phyloP scores from a whole-genome alignment of 768 basidiomycete species.

The Pulveroboletus sp. region DNA sequence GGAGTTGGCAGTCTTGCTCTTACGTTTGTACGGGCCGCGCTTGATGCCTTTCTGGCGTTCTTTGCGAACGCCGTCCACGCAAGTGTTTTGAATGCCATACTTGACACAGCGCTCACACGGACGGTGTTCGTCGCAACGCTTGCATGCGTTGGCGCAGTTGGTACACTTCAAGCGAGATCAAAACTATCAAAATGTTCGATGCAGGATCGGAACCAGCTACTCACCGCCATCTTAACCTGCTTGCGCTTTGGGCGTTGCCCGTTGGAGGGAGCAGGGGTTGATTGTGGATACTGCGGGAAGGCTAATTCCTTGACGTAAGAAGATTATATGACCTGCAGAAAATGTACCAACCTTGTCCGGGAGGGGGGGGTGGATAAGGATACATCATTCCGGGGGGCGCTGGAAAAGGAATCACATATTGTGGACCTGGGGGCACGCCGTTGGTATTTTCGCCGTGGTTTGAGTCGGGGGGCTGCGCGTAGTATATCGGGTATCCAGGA shows the following conservation, averaged over 20 bases:
- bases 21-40: constrained; percentile 56
- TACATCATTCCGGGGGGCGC: constrained; percentile 43
- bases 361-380: constrained; percentile 38
- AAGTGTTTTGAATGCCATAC: constrained; percentile 55
- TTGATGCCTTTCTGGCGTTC: constrained; percentile 61
- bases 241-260: constrained; percentile 42
- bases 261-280: constrained; percentile 21
- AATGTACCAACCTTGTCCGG: constrained; percentile 33
- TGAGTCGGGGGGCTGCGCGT: constrained; percentile 28
- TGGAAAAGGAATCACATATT: constrained; percentile 37
- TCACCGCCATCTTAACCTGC: constrained; percentile 58
- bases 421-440: constrained; percentile 26
- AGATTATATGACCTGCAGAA: neutral
- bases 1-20: constrained; percentile 32
- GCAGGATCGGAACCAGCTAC: constrained; percentile 16
- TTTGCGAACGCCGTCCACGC: constrained; percentile 58
- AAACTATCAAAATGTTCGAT: constrained; percentile 2
- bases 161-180: constrained; percentile 39
- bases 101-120: constrained; percentile 64
- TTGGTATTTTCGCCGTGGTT: constrained; percentile 34
- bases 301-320: constrained; percentile 24
- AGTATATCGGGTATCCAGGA: constrained; percentile 32
- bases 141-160: constrained; percentile 54
- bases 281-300: constrained; percentile 30
- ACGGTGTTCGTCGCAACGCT: constrained; percentile 54